These are phyloP conservation scores for Mortierella sp. DNA, from an alignment of 371 early-diverging fungal genomes.

Conservation along the genomic window DNA sequence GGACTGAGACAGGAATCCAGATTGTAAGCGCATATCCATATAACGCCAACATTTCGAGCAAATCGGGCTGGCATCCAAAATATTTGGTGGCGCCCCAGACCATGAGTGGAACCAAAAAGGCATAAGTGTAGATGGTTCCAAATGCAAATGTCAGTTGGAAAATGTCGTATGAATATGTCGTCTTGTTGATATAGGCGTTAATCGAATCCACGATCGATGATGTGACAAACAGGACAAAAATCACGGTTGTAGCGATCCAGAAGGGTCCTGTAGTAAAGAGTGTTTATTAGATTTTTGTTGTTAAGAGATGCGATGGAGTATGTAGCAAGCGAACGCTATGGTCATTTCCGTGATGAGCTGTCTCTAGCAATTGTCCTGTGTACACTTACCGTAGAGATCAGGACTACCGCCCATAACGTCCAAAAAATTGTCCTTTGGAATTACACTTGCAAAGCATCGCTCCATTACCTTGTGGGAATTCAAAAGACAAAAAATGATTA, in stretches of 20 bases:
- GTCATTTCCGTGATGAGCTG: no score
- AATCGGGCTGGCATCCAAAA: constrained; percentile 81
- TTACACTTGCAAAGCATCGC: constrained; percentile 62
- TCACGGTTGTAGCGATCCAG: constrained; percentile 96
- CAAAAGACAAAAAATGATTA: no score
- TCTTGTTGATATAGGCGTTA: constrained; percentile 74
- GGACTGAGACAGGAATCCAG: constrained; percentile 94
- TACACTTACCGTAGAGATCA: constrained; percentile 78
- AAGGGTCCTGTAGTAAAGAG: constrained; percentile 80
- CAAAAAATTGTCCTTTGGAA: constrained; percentile 65
- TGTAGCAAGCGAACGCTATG: no score
- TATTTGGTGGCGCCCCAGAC: constrained; percentile 89
- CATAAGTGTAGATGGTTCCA: constrained; percentile 84
- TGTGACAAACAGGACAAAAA: constrained; percentile 92
- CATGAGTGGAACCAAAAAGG: constrained; percentile 74
- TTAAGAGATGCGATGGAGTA: no score
- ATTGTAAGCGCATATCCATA: constrained; percentile 93
- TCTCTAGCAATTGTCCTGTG: background rate
- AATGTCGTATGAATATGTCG: constrained; percentile 81
- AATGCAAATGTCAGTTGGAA: constrained; percentile 84
- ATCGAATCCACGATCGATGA: constrained; percentile 89
- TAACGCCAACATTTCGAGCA: constrained; percentile 87
- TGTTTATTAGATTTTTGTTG: no score
- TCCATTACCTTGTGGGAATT: constrained; percentile 63
- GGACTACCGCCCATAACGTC: constrained; percentile 61